Evolutionary conservation across 208 protist genomes (phyloP).

Genomic region (Trypanosoma melophagium): DNA sequence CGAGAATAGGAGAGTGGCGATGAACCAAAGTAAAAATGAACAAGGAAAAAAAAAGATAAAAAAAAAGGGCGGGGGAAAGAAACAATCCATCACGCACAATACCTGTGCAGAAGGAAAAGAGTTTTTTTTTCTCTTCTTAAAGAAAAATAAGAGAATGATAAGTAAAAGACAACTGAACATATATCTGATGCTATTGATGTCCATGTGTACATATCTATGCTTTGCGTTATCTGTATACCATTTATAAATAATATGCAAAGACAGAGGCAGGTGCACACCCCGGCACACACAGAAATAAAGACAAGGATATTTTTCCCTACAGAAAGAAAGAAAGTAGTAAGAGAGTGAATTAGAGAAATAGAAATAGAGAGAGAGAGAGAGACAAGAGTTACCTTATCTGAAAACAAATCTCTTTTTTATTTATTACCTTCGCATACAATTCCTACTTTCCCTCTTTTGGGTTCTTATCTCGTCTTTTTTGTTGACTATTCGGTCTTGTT

Average conservation of each 20-base stretch:
- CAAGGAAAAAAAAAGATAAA: constrained; percentile 6
- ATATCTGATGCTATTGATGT: neutral
- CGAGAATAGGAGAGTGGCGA: constrained; percentile 3
- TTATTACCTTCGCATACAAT: neutral
- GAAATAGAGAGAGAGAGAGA: no score
- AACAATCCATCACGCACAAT: neutral
- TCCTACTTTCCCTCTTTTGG: neutral
- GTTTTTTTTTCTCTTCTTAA: neutral
- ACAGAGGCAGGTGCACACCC: neutral
- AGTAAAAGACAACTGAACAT: constrained; percentile 8
- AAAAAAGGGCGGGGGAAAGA: neutral
- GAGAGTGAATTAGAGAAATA: no score
- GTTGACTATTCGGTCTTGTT: no score
- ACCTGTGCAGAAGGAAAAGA: neutral
- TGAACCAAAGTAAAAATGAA: constrained; percentile 13
- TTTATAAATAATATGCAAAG: neutral
- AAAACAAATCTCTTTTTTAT: neutral
- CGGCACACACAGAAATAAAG: constrained; percentile 5
- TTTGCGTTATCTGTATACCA: neutral
- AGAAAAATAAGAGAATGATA: neutral
- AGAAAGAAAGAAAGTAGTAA: neutral
- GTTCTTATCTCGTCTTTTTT: constrained; percentile 7
- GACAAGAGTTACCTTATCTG: no score
- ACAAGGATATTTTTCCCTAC: neutral
- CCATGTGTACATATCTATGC: no score